These are phyloP conservation scores for Sphagnum magellanicum DNA, from an alignment of 228 moss, liverwort and hornwort genomes.

Conservation along the genomic window DNA sequence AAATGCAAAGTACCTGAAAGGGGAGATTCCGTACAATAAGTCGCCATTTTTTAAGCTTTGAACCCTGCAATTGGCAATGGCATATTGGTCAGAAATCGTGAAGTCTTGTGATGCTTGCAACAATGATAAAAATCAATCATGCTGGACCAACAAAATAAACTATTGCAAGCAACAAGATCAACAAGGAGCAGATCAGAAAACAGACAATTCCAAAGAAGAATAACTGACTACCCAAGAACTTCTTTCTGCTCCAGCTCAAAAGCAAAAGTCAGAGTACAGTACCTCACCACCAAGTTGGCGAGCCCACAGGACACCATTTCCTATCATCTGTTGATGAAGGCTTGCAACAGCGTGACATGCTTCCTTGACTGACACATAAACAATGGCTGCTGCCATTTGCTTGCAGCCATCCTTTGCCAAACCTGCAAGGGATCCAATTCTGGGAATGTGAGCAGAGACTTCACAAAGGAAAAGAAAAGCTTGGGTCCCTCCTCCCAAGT, in stretches of 20 bases:
- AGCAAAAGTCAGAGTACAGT: not conserved
- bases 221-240: not conserved
- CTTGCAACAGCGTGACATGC: slow-evolving; percentile 68
- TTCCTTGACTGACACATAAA: slow-evolving; percentile 74
- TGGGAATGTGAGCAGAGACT: not conserved
- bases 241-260: not conserved
- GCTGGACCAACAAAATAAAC: no score
- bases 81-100: not conserved
- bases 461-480: not conserved
- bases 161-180: no score
- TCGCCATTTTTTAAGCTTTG: slow-evolving; percentile 88
- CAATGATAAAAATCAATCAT: no score
- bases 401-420: slow-evolving; percentile 88
- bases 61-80: slow-evolving; percentile 44
- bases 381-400: slow-evolving; percentile 58
- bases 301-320: slow-evolving; percentile 76
- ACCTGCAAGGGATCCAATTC: slow-evolving; percentile 22
- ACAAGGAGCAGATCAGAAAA: not conserved
- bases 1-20: slow-evolving; percentile 47
- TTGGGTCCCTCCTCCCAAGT: no score
- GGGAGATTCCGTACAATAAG: slow-evolving; percentile 91
- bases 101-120: no score
- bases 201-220: not conserved
- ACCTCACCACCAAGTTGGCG: slow-evolving; percentile 99
- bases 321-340: slow-evolving; percentile 69